These are phyloP conservation scores for Pugionium cornutum DNA, from an alignment of 345 rosid species.

Conservation along the genomic window DNA sequence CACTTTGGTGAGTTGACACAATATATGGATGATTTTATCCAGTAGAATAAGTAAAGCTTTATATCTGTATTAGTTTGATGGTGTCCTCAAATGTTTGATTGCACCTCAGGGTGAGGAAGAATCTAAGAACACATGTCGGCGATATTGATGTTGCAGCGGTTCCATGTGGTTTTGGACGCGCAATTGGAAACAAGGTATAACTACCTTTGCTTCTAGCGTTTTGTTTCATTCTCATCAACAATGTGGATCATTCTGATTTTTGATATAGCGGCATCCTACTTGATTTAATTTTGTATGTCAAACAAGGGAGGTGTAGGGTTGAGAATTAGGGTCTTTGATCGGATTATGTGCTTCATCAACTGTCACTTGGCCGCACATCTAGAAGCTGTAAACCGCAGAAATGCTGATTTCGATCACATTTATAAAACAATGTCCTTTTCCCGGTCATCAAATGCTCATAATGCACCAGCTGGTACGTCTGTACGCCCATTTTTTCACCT, in stretches of 20 bases:
- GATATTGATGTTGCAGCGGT: slow-evolving; percentile 98
- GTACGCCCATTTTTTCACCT: slow-evolving; percentile 55
- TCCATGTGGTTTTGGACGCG: slow-evolving; percentile 98
- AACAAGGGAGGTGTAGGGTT: slow-evolving; percentile 79
- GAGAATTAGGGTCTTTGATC: slow-evolving; percentile 70
- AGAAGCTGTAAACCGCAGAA: slow-evolving; percentile 78
- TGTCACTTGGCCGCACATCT: slow-evolving; percentile 85
- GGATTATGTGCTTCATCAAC: slow-evolving; percentile 78
- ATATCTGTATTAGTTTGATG: background rate
- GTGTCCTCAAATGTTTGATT: slow-evolving; percentile 13
- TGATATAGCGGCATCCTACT: background rate
- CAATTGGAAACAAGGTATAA: slow-evolving; percentile 93
- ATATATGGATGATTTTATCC: background rate
- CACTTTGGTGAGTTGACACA: slow-evolving; percentile 71
- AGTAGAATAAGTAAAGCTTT: background rate
- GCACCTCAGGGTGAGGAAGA: slow-evolving; percentile 81
- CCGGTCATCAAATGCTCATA: slow-evolving; percentile 54
- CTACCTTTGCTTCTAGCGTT: no score
- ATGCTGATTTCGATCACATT: slow-evolving; percentile 80
- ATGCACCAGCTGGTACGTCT: slow-evolving; percentile 79
- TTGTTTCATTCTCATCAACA: background rate
- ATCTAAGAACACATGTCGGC: slow-evolving; percentile 84
- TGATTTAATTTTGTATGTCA: slow-evolving; percentile 17
- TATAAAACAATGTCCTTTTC: slow-evolving; percentile 61
- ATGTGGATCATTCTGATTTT: slow-evolving; percentile 25